Evolutionary conservation across 1,139 yeast genomes (phyloP), one percentile per base, ranked within the genome.

Genomic region (Hansenula lynferdii): DNA sequence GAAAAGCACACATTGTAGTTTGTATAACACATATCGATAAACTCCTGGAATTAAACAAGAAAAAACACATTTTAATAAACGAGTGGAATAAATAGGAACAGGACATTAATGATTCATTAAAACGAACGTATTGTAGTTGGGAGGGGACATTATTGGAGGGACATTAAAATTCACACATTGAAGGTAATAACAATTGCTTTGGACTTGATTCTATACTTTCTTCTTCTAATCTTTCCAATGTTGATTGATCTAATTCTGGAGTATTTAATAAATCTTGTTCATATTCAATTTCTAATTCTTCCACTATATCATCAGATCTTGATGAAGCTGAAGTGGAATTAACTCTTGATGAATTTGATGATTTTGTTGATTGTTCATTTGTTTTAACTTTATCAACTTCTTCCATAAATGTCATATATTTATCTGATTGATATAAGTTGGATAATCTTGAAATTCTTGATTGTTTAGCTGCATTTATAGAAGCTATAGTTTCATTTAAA

Each of bases 401-500:
- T 14, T 28, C 31, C 14, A 20, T 21, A 10, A 34, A 34, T 16
- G 18, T 14, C 12, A 21, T 4, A 28, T 21, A 34, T 12, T 18
- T 21, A 10, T 40, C 39, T 17, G 23, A 14, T 3, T 31, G 34
- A 17, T 16, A 12, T 4, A 31, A 21, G 6, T 19, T 20, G 12
- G 19, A 24, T 23, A 44, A 40, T 37, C 52, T 40, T 26, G 43
- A 38, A 28, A 41, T 19, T 36, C 51, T 42, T 2, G 49, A 28
- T 22, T 37, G 39, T 20, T 37, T 42, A 6, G 53, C 53, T 12
- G 53, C 52, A 27, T 46, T 35, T n/a, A 48, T 28, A 5, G 46
- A 26, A 1, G 42, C 47, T 9, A 45, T 28, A 0, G 47, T 45
- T 22, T 45, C 51, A 19, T 38, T 35, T 14, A 40, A 33, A 4